Evolutionary conservation across 495 filamentous ascomycete genomes (phyloP), one percentile per base, ranked within the genome.

Genomic region (Aspergillus kassunensis): DNA sequence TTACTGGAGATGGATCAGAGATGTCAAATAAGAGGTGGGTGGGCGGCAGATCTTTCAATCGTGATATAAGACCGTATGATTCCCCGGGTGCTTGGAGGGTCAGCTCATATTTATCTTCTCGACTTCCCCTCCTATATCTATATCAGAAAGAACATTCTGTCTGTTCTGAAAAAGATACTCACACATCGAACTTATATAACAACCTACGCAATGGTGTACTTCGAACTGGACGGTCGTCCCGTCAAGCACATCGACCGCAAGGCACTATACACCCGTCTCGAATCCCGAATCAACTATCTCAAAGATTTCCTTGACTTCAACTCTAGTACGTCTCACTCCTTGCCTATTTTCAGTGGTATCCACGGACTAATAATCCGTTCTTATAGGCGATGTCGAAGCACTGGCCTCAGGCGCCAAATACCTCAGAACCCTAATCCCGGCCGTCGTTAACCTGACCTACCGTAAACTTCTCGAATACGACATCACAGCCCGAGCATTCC

Each of bases 291-390:
- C 48, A 76, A 79, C 51, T 89, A 90, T 53, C 73, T 89, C 4
- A 84, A 86, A 49, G 76, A 79, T 3, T 88, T 90, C 30, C 77
- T 90, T 13, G 86, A 89, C 59, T 90, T 89, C 66, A 81, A 78
- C 54, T 69, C 77, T 20, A 72, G 86, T 88, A 76, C 48, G 78
- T 63, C 10, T 18, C n/a, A 9, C 11, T 31, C 44, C 16, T 21
- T 15, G 1, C 41, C 9, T 27, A n/a, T n/a, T n/a, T n/a, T n/a
- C n/a, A n/a, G n/a, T n/a, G n/a, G 13, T n/a, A 49, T 12, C 8
- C 20, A 11, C n/a, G 15, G 35, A 33, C 6, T n/a, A n/a, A n/a
- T n/a, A n/a, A 19, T 37, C 7, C 27, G 20, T 45, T 9, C 33
- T 5, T 11, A 20, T 58, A 87, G 85, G 70, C 44, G 87, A 90